Evolutionary conservation across 2,329 filamentous ascomycete genomes (phyloP).

Genomic region (Ophiostoma tasmaniense): DNA sequence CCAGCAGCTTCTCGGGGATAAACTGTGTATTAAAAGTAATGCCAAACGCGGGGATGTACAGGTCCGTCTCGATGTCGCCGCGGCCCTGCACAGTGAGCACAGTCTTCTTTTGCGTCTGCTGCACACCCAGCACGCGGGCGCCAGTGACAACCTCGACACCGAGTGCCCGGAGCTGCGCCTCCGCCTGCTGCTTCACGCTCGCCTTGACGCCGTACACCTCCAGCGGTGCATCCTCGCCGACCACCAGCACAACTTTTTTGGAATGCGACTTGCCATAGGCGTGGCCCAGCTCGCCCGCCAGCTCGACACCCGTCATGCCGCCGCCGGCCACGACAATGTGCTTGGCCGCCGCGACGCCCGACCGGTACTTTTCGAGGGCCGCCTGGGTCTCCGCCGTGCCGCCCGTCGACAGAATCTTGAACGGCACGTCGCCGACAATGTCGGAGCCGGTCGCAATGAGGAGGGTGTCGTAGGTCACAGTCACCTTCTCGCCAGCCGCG

Average conservation of each 20-base stretch:
- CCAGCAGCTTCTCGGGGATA: constrained; percentile 24
- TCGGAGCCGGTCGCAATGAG: constrained; percentile 47
- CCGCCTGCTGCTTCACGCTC: neutral
- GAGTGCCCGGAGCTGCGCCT: neutral
- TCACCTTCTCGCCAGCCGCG: constrained; percentile 14
- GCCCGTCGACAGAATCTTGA: constrained; percentile 35
- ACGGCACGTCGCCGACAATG: constrained; percentile 38
- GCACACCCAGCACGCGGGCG: neutral
- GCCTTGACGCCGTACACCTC: neutral
- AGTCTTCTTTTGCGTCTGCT: neutral
- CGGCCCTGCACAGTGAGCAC: neutral
- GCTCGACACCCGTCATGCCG: constrained; percentile 43
- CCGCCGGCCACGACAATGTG: constrained; percentile 45
- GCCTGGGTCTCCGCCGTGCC: neutral
- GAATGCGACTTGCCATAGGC: constrained; percentile 31
- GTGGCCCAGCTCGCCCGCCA: constrained; percentile 43
- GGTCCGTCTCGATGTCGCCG: constrained; percentile 16
- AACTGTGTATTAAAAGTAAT: constrained; percentile 34
- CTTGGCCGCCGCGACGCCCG: constrained; percentile 34
- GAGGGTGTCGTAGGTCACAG: constrained; percentile 42
- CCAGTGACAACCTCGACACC: neutral
- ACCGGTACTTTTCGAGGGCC: constrained; percentile 29
- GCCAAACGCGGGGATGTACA: constrained; percentile 42
- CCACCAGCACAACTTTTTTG: neutral
- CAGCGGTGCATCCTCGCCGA: neutral